Percentiles rank a stretch among this genome's conserved stretches.
phyloP scores from a whole-genome alignment of 1,284 basidiomycete species.

The Leccinum glutinopallens region DNA sequence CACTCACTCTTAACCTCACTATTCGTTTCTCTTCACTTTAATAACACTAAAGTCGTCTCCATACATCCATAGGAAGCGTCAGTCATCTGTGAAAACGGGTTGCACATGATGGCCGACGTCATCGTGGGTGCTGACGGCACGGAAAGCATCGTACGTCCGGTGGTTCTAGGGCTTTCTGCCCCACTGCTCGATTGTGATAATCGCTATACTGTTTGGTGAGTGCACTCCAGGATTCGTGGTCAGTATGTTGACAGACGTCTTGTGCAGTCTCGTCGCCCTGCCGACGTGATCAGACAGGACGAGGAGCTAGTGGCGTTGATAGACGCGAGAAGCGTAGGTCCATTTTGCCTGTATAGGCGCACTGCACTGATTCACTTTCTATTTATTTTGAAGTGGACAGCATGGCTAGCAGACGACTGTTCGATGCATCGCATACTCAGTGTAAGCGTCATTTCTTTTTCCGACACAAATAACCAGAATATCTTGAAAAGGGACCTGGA shows the following conservation, averaged over 20 bases:
- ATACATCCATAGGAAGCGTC: conserved; percentile 43
- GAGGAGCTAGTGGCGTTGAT: conserved; percentile 37
- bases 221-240: conserved; percentile 10
- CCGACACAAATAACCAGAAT: background rate
- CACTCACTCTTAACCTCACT: too few relatives aligned
- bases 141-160: conserved; percentile 52
- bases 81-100: conserved; percentile 44
- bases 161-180: conserved; percentile 36
- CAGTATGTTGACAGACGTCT: background rate
- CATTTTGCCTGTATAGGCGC: background rate
- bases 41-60: conserved; percentile 41
- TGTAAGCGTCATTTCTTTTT: conserved; percentile 11
- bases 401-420: conserved; percentile 30
- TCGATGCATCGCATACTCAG: conserved; percentile 20
- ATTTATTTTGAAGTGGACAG: conserved; percentile 18
- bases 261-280: conserved; percentile 34
- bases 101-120: conserved; percentile 45
- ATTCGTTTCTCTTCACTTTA: conserved; percentile 41
- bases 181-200: conserved; percentile 40
- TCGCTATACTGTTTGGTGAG: conserved; percentile 45
- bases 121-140: conserved; percentile 59
- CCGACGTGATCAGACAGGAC: conserved; percentile 37
- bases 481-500: conserved; percentile 27
- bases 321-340: conserved; percentile 35
- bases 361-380: background rate